Evolutionary conservation across 2,329 filamentous ascomycete species (phyloP).

Genomic region (Cercospora sojina): DNA sequence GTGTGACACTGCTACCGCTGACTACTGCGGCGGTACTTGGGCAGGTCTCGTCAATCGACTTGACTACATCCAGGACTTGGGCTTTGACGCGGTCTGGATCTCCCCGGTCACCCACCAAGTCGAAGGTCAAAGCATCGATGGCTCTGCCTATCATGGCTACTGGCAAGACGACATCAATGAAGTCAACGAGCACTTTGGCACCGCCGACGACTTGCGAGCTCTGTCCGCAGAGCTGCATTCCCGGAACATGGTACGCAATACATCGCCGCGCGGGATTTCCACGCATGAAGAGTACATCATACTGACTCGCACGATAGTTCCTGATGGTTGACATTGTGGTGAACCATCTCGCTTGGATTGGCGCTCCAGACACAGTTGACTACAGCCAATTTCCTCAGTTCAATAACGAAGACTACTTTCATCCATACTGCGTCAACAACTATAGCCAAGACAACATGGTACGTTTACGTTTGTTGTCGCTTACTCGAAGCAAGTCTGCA

Average conservation of each 20-base stretch:
- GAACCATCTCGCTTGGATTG: slow-evolving; percentile 41
- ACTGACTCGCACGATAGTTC: slow-evolving; percentile 26
- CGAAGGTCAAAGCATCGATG: slow-evolving; percentile 39
- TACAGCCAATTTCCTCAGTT: slow-evolving; percentile 43
- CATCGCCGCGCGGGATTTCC: too few species aligned
- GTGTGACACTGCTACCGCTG: slow-evolving; percentile 38
- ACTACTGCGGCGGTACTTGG: slow-evolving; percentile 63
- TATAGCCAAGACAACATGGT: slow-evolving; percentile 39
- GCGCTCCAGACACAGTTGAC: slow-evolving; percentile 31
- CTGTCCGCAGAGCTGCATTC: slow-evolving; percentile 39
- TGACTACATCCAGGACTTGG: slow-evolving; percentile 60
- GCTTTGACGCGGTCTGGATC: slow-evolving; percentile 47
- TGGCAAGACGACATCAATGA: slow-evolving; percentile 53
- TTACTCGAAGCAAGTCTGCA: background rate
- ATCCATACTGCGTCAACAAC: slow-evolving; percentile 60
- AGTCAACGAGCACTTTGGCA: slow-evolving; percentile 42
- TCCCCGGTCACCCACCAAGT: slow-evolving; percentile 55
- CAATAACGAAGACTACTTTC: slow-evolving; percentile 43
- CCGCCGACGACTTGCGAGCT: slow-evolving; percentile 39
- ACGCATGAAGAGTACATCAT: background rate
- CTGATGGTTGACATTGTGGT: slow-evolving; percentile 43
- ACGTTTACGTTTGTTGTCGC: slow-evolving; percentile 4
- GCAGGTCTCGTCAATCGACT: slow-evolving; percentile 58
- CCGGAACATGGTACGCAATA: slow-evolving; percentile 38
- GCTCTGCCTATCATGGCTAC: slow-evolving; percentile 57